Base-by-base conservation (phyloP, 192 early-diverging fungal species). In the Endogone sp. region DNA sequence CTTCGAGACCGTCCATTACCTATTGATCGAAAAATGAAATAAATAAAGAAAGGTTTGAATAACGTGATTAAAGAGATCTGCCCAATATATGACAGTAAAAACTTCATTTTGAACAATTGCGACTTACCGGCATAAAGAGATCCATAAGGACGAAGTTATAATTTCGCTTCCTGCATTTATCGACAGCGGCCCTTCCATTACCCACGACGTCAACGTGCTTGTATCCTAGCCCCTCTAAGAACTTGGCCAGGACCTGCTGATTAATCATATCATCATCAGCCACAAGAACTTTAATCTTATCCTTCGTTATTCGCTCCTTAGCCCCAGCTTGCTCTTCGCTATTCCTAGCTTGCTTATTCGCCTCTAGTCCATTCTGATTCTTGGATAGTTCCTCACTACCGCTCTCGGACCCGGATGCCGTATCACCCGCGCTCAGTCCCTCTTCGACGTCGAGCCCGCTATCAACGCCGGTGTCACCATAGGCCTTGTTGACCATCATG, bases 141-240 rank as follows among this genome's bases (percentile, higher is more conserved):
- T 67, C 65, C 65, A 67, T 67, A 3, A 67, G 49, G 49, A 67
- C 29, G 1, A 67, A 27, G n/a, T 67, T 58, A 27, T 59, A 67
- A 3, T 22, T 13, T 2, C n/a, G 37, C 24, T 67, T 67, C 3
- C 8, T 29, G 27, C 65, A 67, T 67, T 67, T 67, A n/a, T 67
- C 59, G 6, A 67, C 56, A 0, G 65, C 65, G 23, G 56, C 59
- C 59, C 27, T 26, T n/a, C 65, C 65, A 67, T 67, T 58, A 2
- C 65, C 55, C 31, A 67, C 65, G n/a, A 67, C 65, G 9, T 56
- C 27, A 30, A 67, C 22, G 28, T 58, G 10, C n/a, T 55, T n/a
- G 28, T 67, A 67, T 2, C 65, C 65, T 4, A 67, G 13, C 3
- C 65, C 65, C 22, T 67, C 22, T 11, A 55, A 56, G 27, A 67